Conservation (phyloP, 1,139 yeast genomes). For the Suhomyces terraborum region DNA sequence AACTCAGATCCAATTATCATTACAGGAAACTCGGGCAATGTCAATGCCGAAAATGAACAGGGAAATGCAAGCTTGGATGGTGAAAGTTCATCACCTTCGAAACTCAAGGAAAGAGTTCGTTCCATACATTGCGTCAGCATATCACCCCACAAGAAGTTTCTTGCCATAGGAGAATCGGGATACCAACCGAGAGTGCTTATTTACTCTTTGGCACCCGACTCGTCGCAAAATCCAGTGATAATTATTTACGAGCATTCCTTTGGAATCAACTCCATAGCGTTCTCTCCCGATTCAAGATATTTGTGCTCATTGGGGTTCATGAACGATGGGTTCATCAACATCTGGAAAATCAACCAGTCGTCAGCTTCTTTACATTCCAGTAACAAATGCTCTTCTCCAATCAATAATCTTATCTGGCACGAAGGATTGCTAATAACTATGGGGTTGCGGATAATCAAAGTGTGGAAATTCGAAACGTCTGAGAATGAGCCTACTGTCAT, state of each 20-base stretch:
- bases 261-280: slow-evolving; percentile 57
- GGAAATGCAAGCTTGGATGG: not conserved
- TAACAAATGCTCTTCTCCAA: slow-evolving; percentile 61
- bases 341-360: slow-evolving; percentile 49
- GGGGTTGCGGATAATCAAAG: slow-evolving; percentile 60
- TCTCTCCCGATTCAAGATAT: slow-evolving; percentile 57
- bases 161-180: slow-evolving; percentile 72
- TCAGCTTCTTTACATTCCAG: slow-evolving; percentile 39
- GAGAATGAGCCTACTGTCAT: slow-evolving; percentile 9
- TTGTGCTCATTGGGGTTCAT: slow-evolving; percentile 63
- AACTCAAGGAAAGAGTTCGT: slow-evolving; percentile 49
- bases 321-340: slow-evolving; percentile 64
- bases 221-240: slow-evolving; percentile 50
- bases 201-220: slow-evolving; percentile 57
- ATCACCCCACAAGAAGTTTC: slow-evolving; percentile 50
- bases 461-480: slow-evolving; percentile 48
- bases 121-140: slow-evolving; percentile 57
- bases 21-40: slow-evolving; percentile 18
- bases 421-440: slow-evolving; percentile 51
- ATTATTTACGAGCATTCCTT: slow-evolving; percentile 62
- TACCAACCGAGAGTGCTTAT: slow-evolving; percentile 63
- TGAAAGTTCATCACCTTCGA: slow-evolving; percentile 30
- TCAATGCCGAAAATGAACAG: slow-evolving; percentile 6
- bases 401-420: slow-evolving; percentile 59
- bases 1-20: slow-evolving; percentile 30